phyloP scores from a whole-genome alignment of 2,329 filamentous ascomycete species.

The Juglanconis juglandina region DNA sequence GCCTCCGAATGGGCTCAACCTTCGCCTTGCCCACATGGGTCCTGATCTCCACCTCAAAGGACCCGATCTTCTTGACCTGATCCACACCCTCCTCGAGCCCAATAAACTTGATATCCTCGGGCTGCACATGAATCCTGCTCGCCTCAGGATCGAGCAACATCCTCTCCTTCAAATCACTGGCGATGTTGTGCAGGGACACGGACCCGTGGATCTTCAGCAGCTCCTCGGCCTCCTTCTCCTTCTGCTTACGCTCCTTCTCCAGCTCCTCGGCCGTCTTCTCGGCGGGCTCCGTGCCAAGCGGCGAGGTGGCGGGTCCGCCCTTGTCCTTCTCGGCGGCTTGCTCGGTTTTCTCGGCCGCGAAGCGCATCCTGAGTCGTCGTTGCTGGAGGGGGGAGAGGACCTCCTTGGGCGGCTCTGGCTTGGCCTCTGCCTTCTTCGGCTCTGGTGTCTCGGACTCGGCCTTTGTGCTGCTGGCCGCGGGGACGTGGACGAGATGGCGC shows the following conservation, averaged over 20 bases:
- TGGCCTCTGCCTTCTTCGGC: neutral
- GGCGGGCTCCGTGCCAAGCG: neutral
- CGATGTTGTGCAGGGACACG: slow-evolving; percentile 37
- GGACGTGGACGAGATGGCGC: slow-evolving; percentile 32
- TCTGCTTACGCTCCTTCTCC: slow-evolving; percentile 37
- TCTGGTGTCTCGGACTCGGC: slow-evolving; percentile 13
- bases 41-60: slow-evolving; percentile 36
- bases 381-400: slow-evolving; percentile 21
- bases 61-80: slow-evolving; percentile 39
- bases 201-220: slow-evolving; percentile 39
- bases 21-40: slow-evolving; percentile 23
- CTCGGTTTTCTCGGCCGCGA: slow-evolving; percentile 5
- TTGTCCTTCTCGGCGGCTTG: slow-evolving; percentile 1
- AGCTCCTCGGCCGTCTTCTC: slow-evolving; percentile 3
- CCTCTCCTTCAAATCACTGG: slow-evolving; percentile 30
- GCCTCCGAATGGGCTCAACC: slow-evolving; percentile 30
- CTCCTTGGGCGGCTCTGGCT: slow-evolving; percentile 20
- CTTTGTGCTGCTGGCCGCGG: slow-evolving; percentile 17
- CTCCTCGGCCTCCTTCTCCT: slow-evolving; percentile 12
- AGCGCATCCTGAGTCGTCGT: neutral
- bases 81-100: slow-evolving; percentile 31
- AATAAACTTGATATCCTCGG: slow-evolving; percentile 31
- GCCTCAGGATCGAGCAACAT: slow-evolving; percentile 32
- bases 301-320: neutral
- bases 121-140: slow-evolving; percentile 33